phyloP scores from a whole-genome alignment of 1,139 yeast genomes.

The Fermentozyma sake region DNA sequence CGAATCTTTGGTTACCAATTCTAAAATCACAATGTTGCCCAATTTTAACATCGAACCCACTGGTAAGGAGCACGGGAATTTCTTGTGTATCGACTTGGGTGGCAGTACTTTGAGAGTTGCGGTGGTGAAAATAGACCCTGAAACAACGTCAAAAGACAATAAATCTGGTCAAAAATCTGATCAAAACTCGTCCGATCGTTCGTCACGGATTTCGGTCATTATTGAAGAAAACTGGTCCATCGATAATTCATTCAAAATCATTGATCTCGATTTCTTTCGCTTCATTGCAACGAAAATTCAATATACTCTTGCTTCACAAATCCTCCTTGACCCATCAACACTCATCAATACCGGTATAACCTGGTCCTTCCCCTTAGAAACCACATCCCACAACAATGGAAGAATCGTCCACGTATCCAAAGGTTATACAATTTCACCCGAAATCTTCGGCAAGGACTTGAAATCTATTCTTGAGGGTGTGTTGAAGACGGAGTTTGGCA shows the following conservation, averaged over 20 bases:
- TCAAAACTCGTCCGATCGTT: constrained; percentile 2
- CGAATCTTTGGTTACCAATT: constrained; percentile 25
- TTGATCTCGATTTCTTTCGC: constrained; percentile 37
- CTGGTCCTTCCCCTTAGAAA: constrained; percentile 57
- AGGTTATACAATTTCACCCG: constrained; percentile 44
- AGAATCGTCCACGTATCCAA: constrained; percentile 44
- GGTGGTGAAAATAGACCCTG: constrained; percentile 31
- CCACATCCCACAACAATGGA: constrained; percentile 42
- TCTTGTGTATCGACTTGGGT: constrained; percentile 49
- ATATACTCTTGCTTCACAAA: constrained; percentile 27
- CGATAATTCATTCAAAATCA: constrained; percentile 31
- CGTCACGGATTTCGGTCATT: constrained; percentile 25
- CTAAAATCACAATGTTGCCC: constrained; percentile 44
- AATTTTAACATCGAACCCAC: constrained; percentile 39
- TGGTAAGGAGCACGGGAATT: constrained; percentile 41
- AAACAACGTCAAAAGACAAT: background rate
- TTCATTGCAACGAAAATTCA: constrained; percentile 33
- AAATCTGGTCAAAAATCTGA: background rate
- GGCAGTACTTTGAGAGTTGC: constrained; percentile 52
- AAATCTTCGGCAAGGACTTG: constrained; percentile 37
- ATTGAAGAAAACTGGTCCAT: constrained; percentile 39
- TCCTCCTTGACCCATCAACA: constrained; percentile 13
- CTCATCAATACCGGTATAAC: constrained; percentile 43
- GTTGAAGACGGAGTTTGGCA: constrained; percentile 17
- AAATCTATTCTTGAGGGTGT: constrained; percentile 36